These are phyloP conservation scores for Beauveria varroae DNA, from an alignment of 2,329 filamentous ascomycete genomes.

Conservation along the genomic window DNA sequence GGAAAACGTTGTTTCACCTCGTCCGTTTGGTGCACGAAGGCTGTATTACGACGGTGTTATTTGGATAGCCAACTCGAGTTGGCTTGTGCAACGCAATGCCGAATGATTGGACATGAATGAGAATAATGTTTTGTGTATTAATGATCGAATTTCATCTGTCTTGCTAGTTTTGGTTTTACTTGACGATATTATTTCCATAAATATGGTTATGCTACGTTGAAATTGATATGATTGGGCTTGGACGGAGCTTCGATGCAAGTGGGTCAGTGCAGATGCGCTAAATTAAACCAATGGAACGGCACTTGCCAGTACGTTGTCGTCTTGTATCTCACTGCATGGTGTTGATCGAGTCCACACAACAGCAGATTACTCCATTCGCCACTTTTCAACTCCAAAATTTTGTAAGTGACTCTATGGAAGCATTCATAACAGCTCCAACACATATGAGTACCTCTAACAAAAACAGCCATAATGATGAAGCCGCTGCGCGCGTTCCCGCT, in stretches of 20 bases:
- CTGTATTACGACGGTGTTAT: neutral
- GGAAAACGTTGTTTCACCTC: neutral
- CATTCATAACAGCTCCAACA: neutral
- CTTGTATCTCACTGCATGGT: neutral
- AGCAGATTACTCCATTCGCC: too few relatives aligned
- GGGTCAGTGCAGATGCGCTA: constrained; percentile 1
- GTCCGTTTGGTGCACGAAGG: neutral
- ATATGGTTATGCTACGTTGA: neutral
- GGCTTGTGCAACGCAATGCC: neutral
- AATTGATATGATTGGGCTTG: neutral
- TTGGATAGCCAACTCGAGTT: neutral
- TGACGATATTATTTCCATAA: neutral
- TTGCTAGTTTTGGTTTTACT: neutral
- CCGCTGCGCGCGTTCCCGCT: constrained; percentile 48
- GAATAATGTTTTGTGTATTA: neutral
- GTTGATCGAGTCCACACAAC: too few relatives aligned
- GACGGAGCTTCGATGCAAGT: neutral
- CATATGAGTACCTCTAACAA: neutral
- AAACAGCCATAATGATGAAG: constrained; percentile 18
- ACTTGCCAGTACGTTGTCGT: neutral
- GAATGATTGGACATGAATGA: neutral
- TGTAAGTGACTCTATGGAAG: neutral
- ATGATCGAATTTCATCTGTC: neutral
- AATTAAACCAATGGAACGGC: neutral
- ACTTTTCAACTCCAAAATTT: neutral